Conservation (phyloP, 805 yeast genomes). For the Candida bentonensis region DNA sequence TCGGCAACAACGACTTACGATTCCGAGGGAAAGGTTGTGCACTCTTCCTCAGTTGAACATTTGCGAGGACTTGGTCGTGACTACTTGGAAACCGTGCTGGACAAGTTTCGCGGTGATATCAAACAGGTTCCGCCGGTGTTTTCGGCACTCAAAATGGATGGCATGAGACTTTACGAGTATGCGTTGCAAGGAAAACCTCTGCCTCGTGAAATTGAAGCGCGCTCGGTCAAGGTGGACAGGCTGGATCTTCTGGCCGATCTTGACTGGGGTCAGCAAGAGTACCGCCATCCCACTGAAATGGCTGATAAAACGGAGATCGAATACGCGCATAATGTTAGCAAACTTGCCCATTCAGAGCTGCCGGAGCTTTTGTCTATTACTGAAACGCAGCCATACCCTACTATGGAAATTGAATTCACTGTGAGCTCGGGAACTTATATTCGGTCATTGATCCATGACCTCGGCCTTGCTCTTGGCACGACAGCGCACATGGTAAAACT, state of each 20-base stretch:
- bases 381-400: constrained; percentile 12
- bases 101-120: constrained; percentile 61
- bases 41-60: constrained; percentile 42
- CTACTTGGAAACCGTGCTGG: constrained; percentile 33
- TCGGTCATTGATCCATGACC: constrained; percentile 76
- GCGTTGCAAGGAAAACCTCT: constrained; percentile 79
- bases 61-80: constrained; percentile 30
- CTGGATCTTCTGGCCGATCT: constrained; percentile 42
- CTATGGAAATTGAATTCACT: constrained; percentile 55
- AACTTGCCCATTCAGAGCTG: constrained; percentile 4
- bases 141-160: constrained; percentile 89
- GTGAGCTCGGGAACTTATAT: constrained; percentile 96
- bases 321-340: constrained; percentile 32
- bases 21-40: constrained; percentile 67
- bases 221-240: constrained; percentile 50
- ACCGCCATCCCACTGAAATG: constrained; percentile 21
- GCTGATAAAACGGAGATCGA: constrained; percentile 23
- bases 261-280: constrained; percentile 38
- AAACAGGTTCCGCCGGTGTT: constrained; percentile 90
- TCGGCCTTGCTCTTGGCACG: constrained; percentile 67
- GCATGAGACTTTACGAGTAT: constrained; percentile 86
- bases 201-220: constrained; percentile 67
- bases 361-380: constrained; percentile 3
- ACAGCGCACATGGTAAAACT: constrained; percentile 82
- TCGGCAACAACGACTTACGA: constrained; percentile 90